Base-by-base conservation (phyloP, 202 grass and related monocot genomes). In the Panicum virgatum region DNA sequence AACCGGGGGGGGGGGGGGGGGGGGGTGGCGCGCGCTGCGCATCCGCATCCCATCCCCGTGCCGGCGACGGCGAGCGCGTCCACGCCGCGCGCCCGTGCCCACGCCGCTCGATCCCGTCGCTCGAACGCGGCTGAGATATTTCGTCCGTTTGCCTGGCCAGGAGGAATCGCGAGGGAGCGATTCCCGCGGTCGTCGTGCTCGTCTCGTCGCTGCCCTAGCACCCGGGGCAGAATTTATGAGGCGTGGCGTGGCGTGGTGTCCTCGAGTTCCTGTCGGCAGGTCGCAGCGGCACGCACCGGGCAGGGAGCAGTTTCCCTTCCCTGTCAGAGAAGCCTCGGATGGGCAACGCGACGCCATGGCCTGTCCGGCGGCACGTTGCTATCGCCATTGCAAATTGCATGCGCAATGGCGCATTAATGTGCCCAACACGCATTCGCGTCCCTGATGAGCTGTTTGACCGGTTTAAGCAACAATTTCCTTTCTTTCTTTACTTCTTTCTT, bases 91-190 rank as follows among this genome's bases (percentile, higher is more conserved):
- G 34, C 63, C 63, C 74, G 47, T 9, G 52, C 39, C 40, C 38
- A 37, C 66, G 13, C 40, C 22, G 34, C 9, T 51, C 19, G 46
- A 30, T 44, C 45, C 9, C 20, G 64, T 4, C 9, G 3, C 73
- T 73, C 32, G 81, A 67, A 69, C 5, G 73, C 19, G 53, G 36
- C 8, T 2, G 45, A 12, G 83, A 79, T 90, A 69, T 86, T 86
- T 72, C 19, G 27, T 16, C 13, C 1, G 7, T 1, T 50, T 67
- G 64, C 42, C n/a, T 81, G 87, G 71, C 61, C 54, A 5, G 57
- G 11, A 5, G 57, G 11, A 76, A 58, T 13, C 2, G 53, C 76
- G 32, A 46, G 44, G 12, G 3, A 29, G 43, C 25, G 76, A 30
- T 39, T 26, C 1, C 11, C 9, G 23, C 58, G 7, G 16, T 47